These are phyloP conservation scores for Agaricus bisporus DNA, from an alignment of 768 basidiomycete genomes.

Conservation along the genomic window DNA sequence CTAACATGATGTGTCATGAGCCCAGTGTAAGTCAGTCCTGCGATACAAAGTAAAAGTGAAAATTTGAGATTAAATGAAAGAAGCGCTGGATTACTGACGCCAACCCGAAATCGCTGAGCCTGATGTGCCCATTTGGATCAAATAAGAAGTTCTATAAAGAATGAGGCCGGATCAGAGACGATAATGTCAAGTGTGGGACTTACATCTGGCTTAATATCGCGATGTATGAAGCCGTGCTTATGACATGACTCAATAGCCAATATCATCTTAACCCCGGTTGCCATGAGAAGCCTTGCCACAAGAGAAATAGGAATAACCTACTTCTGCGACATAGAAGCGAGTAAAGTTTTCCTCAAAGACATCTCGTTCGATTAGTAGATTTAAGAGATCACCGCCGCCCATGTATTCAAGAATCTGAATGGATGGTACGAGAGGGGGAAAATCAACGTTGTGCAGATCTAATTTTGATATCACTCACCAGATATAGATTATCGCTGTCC, in stretches of 20 bases:
- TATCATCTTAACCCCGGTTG: slow-evolving; percentile 61
- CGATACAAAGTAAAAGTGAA: slow-evolving; percentile 14
- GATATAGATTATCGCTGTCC: slow-evolving; percentile 91
- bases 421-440: slow-evolving; percentile 51
- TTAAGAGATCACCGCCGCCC: slow-evolving; percentile 95
- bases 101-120: slow-evolving; percentile 92
- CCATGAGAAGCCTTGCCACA: slow-evolving; percentile 10
- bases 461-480: slow-evolving; percentile 48
- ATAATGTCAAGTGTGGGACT: slow-evolving; percentile 20
- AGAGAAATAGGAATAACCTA: slow-evolving; percentile 22
- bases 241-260: slow-evolving; percentile 92
- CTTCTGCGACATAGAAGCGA: slow-evolving; percentile 93
- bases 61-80: slow-evolving; percentile 8
- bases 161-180: slow-evolving; percentile 14
- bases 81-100: slow-evolving; percentile 57
- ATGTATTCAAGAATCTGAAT: slow-evolving; percentile 85
- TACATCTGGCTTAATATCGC: slow-evolving; percentile 95
- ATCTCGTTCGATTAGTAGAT: slow-evolving; percentile 89
- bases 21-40: slow-evolving; percentile 93
- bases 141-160: slow-evolving; percentile 84
- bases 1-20: slow-evolving; percentile 88
- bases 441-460: slow-evolving; percentile 28
- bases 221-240: slow-evolving; percentile 93
- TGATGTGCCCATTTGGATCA: slow-evolving; percentile 89
- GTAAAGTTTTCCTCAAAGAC: slow-evolving; percentile 89